Base-by-base conservation (phyloP, 441 rosid genomes). In the Croton setiger region DNA sequence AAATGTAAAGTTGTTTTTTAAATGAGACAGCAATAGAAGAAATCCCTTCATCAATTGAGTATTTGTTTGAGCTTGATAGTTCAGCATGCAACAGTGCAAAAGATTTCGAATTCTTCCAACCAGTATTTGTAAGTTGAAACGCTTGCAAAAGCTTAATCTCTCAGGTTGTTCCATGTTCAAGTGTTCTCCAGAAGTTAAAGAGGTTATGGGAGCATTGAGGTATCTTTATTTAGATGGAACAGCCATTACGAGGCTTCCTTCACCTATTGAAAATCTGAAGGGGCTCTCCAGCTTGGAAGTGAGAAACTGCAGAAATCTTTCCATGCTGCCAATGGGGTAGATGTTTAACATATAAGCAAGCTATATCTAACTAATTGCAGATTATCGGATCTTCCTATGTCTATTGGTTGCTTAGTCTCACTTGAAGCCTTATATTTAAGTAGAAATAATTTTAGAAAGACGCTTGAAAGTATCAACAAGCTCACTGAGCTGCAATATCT, bases 71-170 rank as follows among this genome's bases (percentile, higher is more conserved):
- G 0, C 76, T 76, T 37, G 17, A n/a, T 0, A 27, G 1, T 20
- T 78, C 9, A 5, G 5, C 11, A 36, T 78, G n/a, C 0, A 1
- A 7, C n/a, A 44, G 18, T 74, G 64, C 73, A 63, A 7, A 31
- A 57, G 13, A 0, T 27, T 74, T 20, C 39, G 2, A 33, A 5
- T 0, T 15, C 39, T 81, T 51, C 76, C 76, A 0, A 14, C 51
- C 23, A 27, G 51, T 17, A 57, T 78, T 41, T 61, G 80, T 8
- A 75, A 58, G 48, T 17, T 81, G 41, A 68, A 54, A 56, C 2
- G 17, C 1, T 81, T 80, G 0, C 4, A 2, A 13, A 35, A 14
- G 41, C 78, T 79, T 17, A 18, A 35, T 43, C 23, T 80, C 10
- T 21, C 33, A 0, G 72, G 73, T 0, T 81, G 80, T 49, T 68